These are phyloP conservation scores for Calonectria pteridis DNA, from an alignment of 2,329 filamentous ascomycete species.

Conservation along the genomic window DNA sequence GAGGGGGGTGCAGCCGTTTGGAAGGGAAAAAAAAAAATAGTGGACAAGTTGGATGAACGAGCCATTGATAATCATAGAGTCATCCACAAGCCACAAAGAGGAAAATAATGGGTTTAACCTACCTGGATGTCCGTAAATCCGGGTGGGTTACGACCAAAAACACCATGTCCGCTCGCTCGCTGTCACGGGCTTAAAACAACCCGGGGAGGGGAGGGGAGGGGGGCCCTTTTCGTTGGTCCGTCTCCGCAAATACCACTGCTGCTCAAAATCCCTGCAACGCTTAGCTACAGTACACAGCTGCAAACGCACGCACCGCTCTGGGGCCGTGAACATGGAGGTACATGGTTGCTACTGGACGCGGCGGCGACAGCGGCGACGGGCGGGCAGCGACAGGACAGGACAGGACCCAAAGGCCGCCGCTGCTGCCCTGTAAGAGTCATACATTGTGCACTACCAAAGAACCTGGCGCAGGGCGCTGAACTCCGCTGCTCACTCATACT, in stretches of 20 bases:
- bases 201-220: too few species aligned
- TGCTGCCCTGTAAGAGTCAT: constrained; percentile 42
- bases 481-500: neutral
- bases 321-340: constrained; percentile 3
- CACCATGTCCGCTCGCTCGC: too few species aligned
- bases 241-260: neutral
- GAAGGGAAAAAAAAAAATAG: neutral
- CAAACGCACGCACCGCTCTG: neutral
- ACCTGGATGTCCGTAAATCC: constrained; percentile 43
- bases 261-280: neutral
- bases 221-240: neutral
- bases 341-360: neutral
- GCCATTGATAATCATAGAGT: constrained; percentile 6
- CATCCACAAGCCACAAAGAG: neutral
- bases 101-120: constrained; percentile 17
- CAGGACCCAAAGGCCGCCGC: neutral
- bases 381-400: neutral
- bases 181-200: neutral
- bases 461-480: neutral
- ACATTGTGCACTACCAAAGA: constrained; percentile 19
- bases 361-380: too few species aligned
- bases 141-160: constrained; percentile 26
- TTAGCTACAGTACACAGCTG: too few species aligned
- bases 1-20: neutral
- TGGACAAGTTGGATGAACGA: neutral